Conservation (phyloP, 352 stramenopile species). For the Blastocystis sp. region DNA sequence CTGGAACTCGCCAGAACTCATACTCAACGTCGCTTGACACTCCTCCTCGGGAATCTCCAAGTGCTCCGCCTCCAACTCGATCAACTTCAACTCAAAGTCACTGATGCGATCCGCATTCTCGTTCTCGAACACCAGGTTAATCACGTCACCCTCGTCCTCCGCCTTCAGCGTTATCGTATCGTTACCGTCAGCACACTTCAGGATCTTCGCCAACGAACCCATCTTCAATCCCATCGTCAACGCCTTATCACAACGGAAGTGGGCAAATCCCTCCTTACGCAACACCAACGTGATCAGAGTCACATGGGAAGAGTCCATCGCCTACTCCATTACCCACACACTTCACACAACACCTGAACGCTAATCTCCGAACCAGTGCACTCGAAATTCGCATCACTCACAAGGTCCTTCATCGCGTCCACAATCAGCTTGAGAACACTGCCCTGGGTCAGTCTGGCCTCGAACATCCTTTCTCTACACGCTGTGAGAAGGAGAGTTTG, state of each 20-base stretch:
- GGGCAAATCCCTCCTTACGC: conserved; percentile 88
- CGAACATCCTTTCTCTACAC: conserved; percentile 85
- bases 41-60: conserved; percentile 95
- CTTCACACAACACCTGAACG: conserved; percentile 74
- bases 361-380: conserved; percentile 86
- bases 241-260: conserved; percentile 95
- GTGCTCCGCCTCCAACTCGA: conserved; percentile 98
- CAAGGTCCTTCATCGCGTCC: conserved; percentile 97
- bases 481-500: not conserved
- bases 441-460: conserved; percentile 90
- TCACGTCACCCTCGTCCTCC: conserved; percentile 89
- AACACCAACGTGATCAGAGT: conserved; percentile 91
- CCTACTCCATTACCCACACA: conserved; percentile 76
- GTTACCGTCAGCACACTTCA: conserved; percentile 97
- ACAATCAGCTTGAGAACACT: conserved; percentile 97
- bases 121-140: conserved; percentile 96
- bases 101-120: conserved; percentile 86
- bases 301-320: conserved; percentile 98
- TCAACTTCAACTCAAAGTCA: conserved; percentile 97
- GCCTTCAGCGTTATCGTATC: conserved; percentile 95
- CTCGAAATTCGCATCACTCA: conserved; percentile 95
- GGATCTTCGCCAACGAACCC: conserved; percentile 94
- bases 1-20: conserved; percentile 88
- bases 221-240: conserved; percentile 94
- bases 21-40: conserved; percentile 88